These are phyloP conservation scores for Bidens hawaiensis DNA, from an alignment of 140 eudicot genomes.

Conservation along the genomic window DNA sequence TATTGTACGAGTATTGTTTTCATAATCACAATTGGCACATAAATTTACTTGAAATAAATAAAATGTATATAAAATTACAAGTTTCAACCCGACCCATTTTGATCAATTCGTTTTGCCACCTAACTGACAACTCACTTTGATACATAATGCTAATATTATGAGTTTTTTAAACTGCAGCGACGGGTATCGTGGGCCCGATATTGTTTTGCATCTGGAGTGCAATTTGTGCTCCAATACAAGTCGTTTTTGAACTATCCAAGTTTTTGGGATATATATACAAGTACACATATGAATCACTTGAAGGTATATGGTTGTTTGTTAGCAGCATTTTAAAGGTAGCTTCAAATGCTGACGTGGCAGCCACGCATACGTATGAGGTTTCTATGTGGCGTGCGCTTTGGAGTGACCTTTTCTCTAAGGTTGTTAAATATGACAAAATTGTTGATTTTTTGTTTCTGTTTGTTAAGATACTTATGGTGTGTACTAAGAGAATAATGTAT, in stretches of 20 bases:
- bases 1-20: too few relatives aligned
- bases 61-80: not conserved
- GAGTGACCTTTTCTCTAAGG: constrained; percentile 91
- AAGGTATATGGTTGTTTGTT: constrained; percentile 41
- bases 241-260: constrained; percentile 48
- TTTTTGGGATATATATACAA: constrained; percentile 34
- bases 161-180: constrained; percentile 45
- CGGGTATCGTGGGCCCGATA: constrained; percentile 53
- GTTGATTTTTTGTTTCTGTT: not conserved
- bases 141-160: constrained; percentile 9
- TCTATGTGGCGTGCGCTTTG: constrained; percentile 88
- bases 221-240: constrained; percentile 59
- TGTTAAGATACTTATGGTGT: not conserved
- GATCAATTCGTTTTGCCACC: not conserved
- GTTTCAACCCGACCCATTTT: not conserved
- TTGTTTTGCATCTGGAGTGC: constrained; percentile 56
- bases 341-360: constrained; percentile 55
- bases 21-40: not conserved
- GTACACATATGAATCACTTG: constrained; percentile 35
- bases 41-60: not conserved
- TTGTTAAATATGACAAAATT: constrained; percentile 11
- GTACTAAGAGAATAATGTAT: constrained; percentile 6
- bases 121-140: not conserved
- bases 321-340: constrained; percentile 49
- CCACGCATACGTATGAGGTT: constrained; percentile 53